Percentiles rank a stretch among this genome's conserved stretches.
Evolutionary conservation across 148 eudicot species (phyloP).

Genomic region (Chenopodium formosanum): DNA sequence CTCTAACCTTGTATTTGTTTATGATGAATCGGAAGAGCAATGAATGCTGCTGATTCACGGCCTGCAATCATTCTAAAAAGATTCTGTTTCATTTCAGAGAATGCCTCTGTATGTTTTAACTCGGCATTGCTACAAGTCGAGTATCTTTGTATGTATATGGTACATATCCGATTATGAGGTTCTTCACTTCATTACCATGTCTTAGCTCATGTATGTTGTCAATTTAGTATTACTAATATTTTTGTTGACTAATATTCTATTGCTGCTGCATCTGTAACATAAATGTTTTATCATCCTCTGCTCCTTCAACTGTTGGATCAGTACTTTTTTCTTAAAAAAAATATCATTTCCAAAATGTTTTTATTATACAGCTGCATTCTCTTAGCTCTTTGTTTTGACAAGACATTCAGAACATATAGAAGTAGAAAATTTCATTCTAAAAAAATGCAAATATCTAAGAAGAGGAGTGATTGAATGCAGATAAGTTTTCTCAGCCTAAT

Average conservation of each 20-base stretch:
- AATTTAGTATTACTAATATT: neutral
- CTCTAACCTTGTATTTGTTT: neutral
- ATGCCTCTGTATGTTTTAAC: neutral
- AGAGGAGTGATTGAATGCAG: neutral
- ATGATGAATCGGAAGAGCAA: slow-evolving; percentile 3
- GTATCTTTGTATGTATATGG: neutral
- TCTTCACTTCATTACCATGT: neutral
- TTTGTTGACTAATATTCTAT: neutral
- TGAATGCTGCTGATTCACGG: neutral
- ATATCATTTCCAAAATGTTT: no score
- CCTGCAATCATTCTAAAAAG: neutral
- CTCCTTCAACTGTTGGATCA: no score
- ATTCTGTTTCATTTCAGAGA: neutral
- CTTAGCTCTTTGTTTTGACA: neutral
- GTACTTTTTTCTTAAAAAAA: no score
- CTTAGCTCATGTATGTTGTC: neutral
- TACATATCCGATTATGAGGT: neutral
- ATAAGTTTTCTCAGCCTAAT: neutral
- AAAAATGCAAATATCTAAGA: neutral
- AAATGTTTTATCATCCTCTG: no score
- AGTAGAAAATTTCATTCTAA: neutral
- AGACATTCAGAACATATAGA: neutral
- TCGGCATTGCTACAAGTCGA: neutral
- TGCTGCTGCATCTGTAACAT: neutral
- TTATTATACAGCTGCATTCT: no score